These are phyloP conservation scores for Lentithecium fluviatile DNA, from an alignment of 495 filamentous ascomycete species.

Conservation along the genomic window DNA sequence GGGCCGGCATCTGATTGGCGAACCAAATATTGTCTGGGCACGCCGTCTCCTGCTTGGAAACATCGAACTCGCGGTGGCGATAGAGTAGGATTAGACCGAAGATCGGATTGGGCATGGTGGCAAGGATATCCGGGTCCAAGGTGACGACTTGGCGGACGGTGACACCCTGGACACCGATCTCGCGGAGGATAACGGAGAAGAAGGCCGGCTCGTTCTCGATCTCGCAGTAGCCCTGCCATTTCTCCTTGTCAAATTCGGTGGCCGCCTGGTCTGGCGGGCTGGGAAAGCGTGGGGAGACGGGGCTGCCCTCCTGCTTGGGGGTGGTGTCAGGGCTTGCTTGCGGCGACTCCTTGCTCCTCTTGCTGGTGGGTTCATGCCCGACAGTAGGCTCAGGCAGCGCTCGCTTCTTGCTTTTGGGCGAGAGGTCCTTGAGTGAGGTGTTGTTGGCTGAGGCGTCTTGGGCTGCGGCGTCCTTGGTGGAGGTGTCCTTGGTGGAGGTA, in stretches of 20 bases:
- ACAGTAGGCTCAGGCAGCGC: no score
- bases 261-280: constrained; percentile 45
- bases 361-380: background rate
- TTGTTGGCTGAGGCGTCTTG: no score
- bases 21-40: constrained; percentile 83
- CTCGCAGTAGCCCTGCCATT: constrained; percentile 80
- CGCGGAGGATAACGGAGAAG: constrained; percentile 79
- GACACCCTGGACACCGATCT: constrained; percentile 71
- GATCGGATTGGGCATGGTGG: constrained; percentile 68
- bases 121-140: constrained; percentile 67
- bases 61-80: constrained; percentile 63
- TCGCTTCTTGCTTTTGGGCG: no score
- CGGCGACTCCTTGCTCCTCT: background rate
- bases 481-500: no score
- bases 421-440: no score
- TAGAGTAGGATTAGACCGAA: constrained; percentile 84
- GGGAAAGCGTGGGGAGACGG: constrained; percentile 3
- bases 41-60: constrained; percentile 54
- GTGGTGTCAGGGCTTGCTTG: background rate
- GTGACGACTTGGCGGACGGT: constrained; percentile 77
- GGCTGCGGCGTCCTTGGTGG: no score
- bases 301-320: background rate
- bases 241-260: constrained; percentile 46
- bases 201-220: constrained; percentile 89
- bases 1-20: constrained; percentile 79